These are phyloP conservation scores for Brassica balearica DNA, from an alignment of 441 rosid genomes.

Conservation along the genomic window DNA sequence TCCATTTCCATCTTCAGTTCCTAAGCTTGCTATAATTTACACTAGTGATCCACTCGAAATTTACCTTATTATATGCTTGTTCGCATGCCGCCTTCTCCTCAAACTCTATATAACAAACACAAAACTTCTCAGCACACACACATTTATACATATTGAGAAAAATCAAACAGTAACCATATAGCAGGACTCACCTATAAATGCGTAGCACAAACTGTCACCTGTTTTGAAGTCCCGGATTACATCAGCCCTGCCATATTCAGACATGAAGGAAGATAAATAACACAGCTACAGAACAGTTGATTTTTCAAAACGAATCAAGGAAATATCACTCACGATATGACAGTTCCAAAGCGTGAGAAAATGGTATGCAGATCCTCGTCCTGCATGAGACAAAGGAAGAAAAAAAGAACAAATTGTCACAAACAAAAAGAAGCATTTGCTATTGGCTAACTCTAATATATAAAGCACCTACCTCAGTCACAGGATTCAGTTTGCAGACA, in stretches of 20 bases:
- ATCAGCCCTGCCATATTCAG: slow-evolving; percentile 74
- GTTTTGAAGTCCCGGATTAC: slow-evolving; percentile 94
- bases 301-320: neutral
- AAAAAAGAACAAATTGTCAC: neutral
- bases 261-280: neutral
- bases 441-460: neutral
- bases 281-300: neutral
- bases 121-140: neutral
- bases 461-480: slow-evolving; percentile 78
- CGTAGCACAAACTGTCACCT: slow-evolving; percentile 97
- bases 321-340: slow-evolving; percentile 66
- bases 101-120: slow-evolving; percentile 67
- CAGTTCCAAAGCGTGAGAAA: slow-evolving; percentile 96
- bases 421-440: slow-evolving; percentile 6
- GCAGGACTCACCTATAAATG: slow-evolving; percentile 78
- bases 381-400: slow-evolving; percentile 52
- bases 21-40: neutral
- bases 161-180: neutral
- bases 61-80: slow-evolving; percentile 90
- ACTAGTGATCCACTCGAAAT: neutral
- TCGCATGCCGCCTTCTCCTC: slow-evolving; percentile 81
- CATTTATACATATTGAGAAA: neutral
- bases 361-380: slow-evolving; percentile 98
- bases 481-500: slow-evolving; percentile 98
- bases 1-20: neutral